Conservation (phyloP, 1,139 yeast species). For the Saccharomycopsis hybrid region DNA sequence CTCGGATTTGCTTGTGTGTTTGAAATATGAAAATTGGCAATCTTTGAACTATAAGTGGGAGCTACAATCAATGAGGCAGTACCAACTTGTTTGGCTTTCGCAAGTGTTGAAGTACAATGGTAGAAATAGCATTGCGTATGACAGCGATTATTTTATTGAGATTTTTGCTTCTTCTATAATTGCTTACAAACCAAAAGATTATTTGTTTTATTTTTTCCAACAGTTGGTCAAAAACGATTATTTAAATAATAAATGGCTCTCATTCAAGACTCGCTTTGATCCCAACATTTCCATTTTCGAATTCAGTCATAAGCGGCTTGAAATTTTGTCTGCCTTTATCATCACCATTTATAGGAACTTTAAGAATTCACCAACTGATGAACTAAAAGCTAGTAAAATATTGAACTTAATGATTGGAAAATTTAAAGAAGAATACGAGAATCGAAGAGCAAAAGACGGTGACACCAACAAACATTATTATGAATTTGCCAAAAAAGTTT, state of each 20-base stretch:
- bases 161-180: slow-evolving; percentile 6
- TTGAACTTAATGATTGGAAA: slow-evolving; percentile 4
- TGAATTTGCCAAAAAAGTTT: slow-evolving; percentile 3
- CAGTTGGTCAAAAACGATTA: slow-evolving; percentile 3
- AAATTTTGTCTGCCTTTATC: slow-evolving; percentile 6
- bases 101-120: slow-evolving; percentile 11
- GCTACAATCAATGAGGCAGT: slow-evolving; percentile 2
- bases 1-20: slow-evolving; percentile 14
- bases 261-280: background rate
- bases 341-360: background rate
- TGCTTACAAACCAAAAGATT: slow-evolving; percentile 1
- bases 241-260: slow-evolving; percentile 6
- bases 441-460: background rate
- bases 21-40: slow-evolving; percentile 16
- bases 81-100: slow-evolving; percentile 15
- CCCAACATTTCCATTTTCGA: slow-evolving; percentile 5
- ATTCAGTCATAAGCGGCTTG: slow-evolving; percentile 1
- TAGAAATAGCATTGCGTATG: slow-evolving; percentile 1
- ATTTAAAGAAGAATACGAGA: slow-evolving; percentile 10
- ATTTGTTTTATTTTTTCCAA: slow-evolving; percentile 1
- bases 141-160: slow-evolving; percentile 11
- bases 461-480: slow-evolving; percentile 3
- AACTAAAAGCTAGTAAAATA: background rate
- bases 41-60: slow-evolving; percentile 18
- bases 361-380: background rate